phyloP scores from a whole-genome alignment of 805 yeast genomes.

The Alloascoidea africana region DNA sequence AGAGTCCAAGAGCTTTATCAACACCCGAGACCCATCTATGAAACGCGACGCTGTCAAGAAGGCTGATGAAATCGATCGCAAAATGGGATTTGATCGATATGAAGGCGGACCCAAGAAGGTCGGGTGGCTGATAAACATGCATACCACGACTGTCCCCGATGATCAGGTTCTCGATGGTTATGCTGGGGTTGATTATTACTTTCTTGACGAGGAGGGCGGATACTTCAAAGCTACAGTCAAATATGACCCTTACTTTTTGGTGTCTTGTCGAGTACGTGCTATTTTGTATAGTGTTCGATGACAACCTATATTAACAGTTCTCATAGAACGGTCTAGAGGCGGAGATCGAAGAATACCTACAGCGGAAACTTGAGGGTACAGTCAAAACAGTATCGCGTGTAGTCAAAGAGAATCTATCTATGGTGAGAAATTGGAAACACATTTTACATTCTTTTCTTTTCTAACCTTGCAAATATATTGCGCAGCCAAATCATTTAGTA shows the following conservation, averaged over 20 bases:
- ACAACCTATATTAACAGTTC: neutral
- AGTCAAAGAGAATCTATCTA: slow-evolving; percentile 61
- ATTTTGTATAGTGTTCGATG: neutral
- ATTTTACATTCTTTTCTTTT: neutral
- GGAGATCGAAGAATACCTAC: slow-evolving; percentile 77
- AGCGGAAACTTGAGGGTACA: slow-evolving; percentile 47
- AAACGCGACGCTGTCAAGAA: slow-evolving; percentile 26
- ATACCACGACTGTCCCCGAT: slow-evolving; percentile 51
- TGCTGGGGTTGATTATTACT: slow-evolving; percentile 89
- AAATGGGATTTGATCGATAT: slow-evolving; percentile 80
- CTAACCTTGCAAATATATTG: neutral
- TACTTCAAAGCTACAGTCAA: slow-evolving; percentile 75
- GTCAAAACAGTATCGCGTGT: slow-evolving; percentile 42
- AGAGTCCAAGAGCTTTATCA: too few species aligned
- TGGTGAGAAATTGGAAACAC: slow-evolving; percentile 14
- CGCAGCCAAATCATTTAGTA: slow-evolving; percentile 61
- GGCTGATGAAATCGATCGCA: slow-evolving; percentile 54
- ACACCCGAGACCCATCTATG: too few species aligned
- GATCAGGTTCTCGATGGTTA: slow-evolving; percentile 48
- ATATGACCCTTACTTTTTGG: slow-evolving; percentile 77
- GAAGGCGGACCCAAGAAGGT: slow-evolving; percentile 54
- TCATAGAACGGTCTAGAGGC: slow-evolving; percentile 27
- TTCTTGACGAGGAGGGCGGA: slow-evolving; percentile 93
- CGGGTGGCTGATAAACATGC: slow-evolving; percentile 96
- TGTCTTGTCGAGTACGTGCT: slow-evolving; percentile 35